These are phyloP conservation scores for Hibiscus trionum DNA, from an alignment of 345 rosid genomes.

Conservation along the genomic window DNA sequence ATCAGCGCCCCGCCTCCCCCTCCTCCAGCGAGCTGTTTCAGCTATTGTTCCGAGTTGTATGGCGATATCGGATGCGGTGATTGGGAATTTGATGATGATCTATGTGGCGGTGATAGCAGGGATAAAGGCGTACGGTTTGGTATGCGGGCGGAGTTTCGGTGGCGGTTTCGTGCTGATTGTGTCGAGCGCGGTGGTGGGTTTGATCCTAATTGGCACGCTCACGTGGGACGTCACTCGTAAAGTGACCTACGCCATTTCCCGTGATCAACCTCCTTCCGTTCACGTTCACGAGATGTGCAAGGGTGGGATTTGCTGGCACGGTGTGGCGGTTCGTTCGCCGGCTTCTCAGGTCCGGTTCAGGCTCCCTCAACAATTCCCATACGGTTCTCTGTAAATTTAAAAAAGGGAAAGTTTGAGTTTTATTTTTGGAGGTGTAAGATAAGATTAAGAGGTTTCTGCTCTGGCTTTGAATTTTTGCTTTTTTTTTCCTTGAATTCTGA, in stretches of 20 bases:
- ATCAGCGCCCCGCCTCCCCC: background rate
- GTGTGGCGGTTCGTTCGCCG: constrained; percentile 85
- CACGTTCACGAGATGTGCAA: constrained; percentile 63
- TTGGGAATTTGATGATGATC: constrained; percentile 73
- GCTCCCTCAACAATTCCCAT: constrained; percentile 54
- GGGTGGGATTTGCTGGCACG: constrained; percentile 99
- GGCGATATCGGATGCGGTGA: constrained; percentile 85
- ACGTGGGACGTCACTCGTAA: constrained; percentile 88
- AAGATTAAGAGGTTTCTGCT: background rate
- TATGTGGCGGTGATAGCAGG: constrained; percentile 71
- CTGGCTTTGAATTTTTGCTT: background rate
- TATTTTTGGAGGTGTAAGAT: background rate
- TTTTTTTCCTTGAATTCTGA: background rate
- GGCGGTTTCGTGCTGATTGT: constrained; percentile 58
- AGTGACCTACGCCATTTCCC: constrained; percentile 57
- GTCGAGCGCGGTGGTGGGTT: constrained; percentile 58
- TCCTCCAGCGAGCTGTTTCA: background rate
- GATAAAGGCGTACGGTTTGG: constrained; percentile 54
- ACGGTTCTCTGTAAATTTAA: constrained; percentile 10
- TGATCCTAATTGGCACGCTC: constrained; percentile 59
- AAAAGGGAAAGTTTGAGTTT: background rate
- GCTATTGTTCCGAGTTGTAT: constrained; percentile 17
- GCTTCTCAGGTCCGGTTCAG: constrained; percentile 90
- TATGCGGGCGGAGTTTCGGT: constrained; percentile 55
- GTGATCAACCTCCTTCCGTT: constrained; percentile 33